These are phyloP conservation scores for Trichodelitschia bisporula DNA, from an alignment of 495 filamentous ascomycete genomes.

Conservation along the genomic window DNA sequence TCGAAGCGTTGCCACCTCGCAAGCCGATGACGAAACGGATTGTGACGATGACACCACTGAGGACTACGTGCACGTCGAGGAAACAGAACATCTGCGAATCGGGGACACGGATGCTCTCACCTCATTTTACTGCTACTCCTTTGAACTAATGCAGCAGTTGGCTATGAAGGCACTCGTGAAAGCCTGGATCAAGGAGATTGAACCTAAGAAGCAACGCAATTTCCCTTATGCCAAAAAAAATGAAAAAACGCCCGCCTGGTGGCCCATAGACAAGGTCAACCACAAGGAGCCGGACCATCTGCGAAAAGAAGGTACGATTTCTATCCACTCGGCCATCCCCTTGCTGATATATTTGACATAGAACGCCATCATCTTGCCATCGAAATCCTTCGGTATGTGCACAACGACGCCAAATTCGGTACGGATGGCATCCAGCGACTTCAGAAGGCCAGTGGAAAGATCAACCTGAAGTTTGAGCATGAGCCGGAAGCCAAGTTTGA, in stretches of 20 bases:
- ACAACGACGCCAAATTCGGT: no score
- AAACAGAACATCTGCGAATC: conserved; percentile 2
- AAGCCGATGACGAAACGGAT: no score
- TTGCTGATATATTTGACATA: conserved; percentile 2
- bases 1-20: no score
- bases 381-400: no score
- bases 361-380: conserved; percentile 7
- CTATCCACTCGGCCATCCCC: conserved; percentile 1
- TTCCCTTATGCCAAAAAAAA: conserved; percentile 42
- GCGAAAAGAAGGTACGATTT: conserved; percentile 50
- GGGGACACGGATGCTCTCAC: conserved; percentile 5
- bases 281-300: conserved; percentile 79
- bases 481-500: no score
- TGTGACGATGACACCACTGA: no score
- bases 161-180: conserved; percentile 53
- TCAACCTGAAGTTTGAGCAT: no score
- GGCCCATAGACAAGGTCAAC: conserved; percentile 35
- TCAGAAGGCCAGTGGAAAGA: no score
- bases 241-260: conserved; percentile 48
- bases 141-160: conserved; percentile 46
- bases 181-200: conserved; percentile 58
- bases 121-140: conserved; percentile 33
- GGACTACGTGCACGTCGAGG: no score
- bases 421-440: no score
- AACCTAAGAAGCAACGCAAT: conserved; percentile 64